Evolutionary conservation across 2,329 filamentous ascomycete genomes (phyloP), one percentile per base, ranked within the genome.

Genomic region (Scortechinia acanthostroma): DNA sequence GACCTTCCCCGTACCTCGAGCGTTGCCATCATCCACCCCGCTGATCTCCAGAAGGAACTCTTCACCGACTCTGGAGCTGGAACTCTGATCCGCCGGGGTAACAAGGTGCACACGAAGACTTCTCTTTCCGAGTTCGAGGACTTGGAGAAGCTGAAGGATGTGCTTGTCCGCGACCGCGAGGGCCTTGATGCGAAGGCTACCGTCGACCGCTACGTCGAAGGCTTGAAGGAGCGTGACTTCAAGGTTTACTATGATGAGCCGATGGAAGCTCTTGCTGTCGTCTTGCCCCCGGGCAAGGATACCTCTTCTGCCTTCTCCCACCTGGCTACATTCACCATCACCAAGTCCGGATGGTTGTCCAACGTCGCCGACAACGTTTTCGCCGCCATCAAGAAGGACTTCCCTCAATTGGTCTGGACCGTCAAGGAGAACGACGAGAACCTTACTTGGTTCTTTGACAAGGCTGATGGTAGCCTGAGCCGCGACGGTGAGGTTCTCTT

Each of bases 341-440:
- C 90, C 52, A 95, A 95, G 68, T 79, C 89, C 23, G 91, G 90
- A 44, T 97, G 91, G 91, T 70, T 97, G 48, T 93, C 86, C 48
- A 96, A 96, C 59, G 83, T 96, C 23, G 88, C 91, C 22, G 93
- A 97, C 63, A 96, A 97, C 58, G 87, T 97, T 47, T 95, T 97
- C 63, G 80, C 86, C 51, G 86, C 87, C 50, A 87, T 97, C 62
- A 94, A 91, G 74, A 94, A 95, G 66, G 91, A 96, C 59, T 86
- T 91, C 63, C 83, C 90, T 46, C 89, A 86, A 68, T 75, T 97
- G 52, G 86, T 89, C 51, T 98, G 91, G 91, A 95, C 90, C n/a
- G 91, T 96, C 49, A 91, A 88, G 69, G 86, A 91, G 58, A 86
- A 94, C 53, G 91, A 97, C 56, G 91, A 97, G 75, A 96, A 97